Evolutionary conservation across 768 basidiomycete genomes (phyloP), one percentile per base, ranked within the genome.

Genomic region (Leccinellum rugosiceps): DNA sequence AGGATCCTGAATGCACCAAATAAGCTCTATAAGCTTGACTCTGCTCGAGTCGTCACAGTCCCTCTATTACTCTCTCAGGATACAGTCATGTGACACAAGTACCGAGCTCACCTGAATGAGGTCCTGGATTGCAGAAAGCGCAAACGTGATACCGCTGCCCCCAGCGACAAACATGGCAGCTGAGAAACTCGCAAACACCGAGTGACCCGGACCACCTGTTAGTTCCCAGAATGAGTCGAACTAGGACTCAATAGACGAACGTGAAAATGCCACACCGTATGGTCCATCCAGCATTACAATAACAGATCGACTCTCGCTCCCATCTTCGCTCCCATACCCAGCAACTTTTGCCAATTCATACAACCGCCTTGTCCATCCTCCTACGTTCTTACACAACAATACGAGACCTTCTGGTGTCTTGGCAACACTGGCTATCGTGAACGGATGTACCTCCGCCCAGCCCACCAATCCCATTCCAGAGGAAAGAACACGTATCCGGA

Each of bases 121-220:
- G 60, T 86, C 83, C 34, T 80, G 77, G 6, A 83, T 76, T n/a
- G 78, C 67, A 15, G 75, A 68, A 23, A 86, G 75, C 3, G 76
- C 75, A 62, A 82, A 83, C 0, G 86, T 80, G 68, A 87, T 80
- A 3, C 86, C 86, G 21, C 80, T 80, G 10, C 86, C 86, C 10
- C 83, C 85, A 6, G 80, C 81, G 43, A 85, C 68, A 57, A 87
- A 75, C 58, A 86, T 58, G 11, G 82, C 78, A 1, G 78, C 77
- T 0, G 83, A 80, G 72, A 78, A 85, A 43, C 76, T 77, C 1
- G 76, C 66, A 52, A 79, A 74, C 17, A 86, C 63, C 0, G 76
- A 73, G 60, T 84, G 77, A 10, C 80, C 71, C 32, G 76, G 60
- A 38, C 78, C 76, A 58, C 81, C 72, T 78, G 63, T 48, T 17